Base-by-base conservation (phyloP, 176 grass and related monocot genomes). In the Aegilops umbellulata region DNA sequence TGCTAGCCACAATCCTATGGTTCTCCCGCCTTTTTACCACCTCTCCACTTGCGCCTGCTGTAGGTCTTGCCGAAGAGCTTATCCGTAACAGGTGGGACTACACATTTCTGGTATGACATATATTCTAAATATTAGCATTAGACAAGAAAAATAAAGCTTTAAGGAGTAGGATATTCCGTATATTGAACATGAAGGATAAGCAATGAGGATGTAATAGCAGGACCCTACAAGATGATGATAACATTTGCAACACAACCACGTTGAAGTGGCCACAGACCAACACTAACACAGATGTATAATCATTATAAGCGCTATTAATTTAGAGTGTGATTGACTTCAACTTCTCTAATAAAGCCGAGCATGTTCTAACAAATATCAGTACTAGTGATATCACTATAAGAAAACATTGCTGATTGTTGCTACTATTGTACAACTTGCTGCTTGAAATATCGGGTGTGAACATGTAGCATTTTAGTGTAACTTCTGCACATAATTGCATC, bases 61-160 rank as follows among this genome's bases (percentile, higher is more conserved):
- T 90, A 86, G 79, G 76, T 76, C 79, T 73, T 61, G 88, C 39
- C 76, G 34, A 39, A 36, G 26, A 39, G 46, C 3, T 5, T 8
- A 44, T 12, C 69, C 65, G 36, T 77, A 82, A 35, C 3, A 71
- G 29, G 51, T 15, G 25, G 75, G 77, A 47, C 29, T 82, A 90
- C 71, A 76, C 22, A 82, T 63, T 70, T 90, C 83, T 90, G 83
- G 62, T 86, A 82, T 82, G 29, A 51, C 78, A 89, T 81, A 86
- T 63, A 70, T 64, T 75, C 65, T 51, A 71, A 86, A 90, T 70
- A 90, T 90, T 90, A 90, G 79, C 63, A 71, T 71, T 77, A 78
- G 36, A 31, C 36, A 39, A 46, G 53, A 84, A 46, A 63, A 82
- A 6, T n/a, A 78, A 81, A 49, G 62, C 35, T 62, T 44, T 46